These are phyloP conservation scores for Ogataea pilisensis DNA, from an alignment of 805 yeast genomes.

Conservation along the genomic window DNA sequence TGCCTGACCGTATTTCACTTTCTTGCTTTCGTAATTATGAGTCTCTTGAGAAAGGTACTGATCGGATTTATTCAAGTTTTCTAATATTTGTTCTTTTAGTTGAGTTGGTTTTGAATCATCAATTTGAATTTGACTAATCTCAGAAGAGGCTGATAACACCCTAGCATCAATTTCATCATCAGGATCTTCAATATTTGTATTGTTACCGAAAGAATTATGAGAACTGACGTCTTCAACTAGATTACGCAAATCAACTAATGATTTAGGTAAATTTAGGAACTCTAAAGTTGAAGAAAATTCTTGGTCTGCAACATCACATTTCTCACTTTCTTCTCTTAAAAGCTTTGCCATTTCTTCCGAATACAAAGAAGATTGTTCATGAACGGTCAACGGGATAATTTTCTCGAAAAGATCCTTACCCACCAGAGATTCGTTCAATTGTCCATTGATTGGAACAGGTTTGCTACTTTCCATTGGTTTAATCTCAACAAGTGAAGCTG, in stretches of 20 bases:
- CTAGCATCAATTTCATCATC: constrained; percentile 36
- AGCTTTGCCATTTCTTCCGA: constrained; percentile 85
- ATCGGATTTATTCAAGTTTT: constrained; percentile 35
- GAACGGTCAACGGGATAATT: constrained; percentile 81
- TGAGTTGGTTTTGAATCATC: constrained; percentile 30
- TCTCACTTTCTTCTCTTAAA: constrained; percentile 69
- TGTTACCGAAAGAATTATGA: too few species aligned
- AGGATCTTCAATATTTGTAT: constrained; percentile 13
- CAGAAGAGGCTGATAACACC: constrained; percentile 36
- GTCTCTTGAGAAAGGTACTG: constrained; percentile 31
- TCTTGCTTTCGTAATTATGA: constrained; percentile 30
- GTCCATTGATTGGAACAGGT: constrained; percentile 48
- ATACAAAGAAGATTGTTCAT: constrained; percentile 81
- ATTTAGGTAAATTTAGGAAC: constrained; percentile 68
- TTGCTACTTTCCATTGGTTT: constrained; percentile 68
- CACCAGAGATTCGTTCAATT: constrained; percentile 41
- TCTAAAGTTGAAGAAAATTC: constrained; percentile 78
- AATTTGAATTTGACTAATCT: constrained; percentile 20
- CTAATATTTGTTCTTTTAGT: constrained; percentile 35
- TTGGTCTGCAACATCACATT: constrained; percentile 71
- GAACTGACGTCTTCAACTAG: constrained; percentile 19
- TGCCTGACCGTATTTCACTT: constrained; percentile 31
- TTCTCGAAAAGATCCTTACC: constrained; percentile 64
- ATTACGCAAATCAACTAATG: constrained; percentile 51
- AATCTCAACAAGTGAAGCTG: constrained; percentile 56